Conservation (phyloP, 73 alveolate species). For the Paraurostyla sp. region DNA sequence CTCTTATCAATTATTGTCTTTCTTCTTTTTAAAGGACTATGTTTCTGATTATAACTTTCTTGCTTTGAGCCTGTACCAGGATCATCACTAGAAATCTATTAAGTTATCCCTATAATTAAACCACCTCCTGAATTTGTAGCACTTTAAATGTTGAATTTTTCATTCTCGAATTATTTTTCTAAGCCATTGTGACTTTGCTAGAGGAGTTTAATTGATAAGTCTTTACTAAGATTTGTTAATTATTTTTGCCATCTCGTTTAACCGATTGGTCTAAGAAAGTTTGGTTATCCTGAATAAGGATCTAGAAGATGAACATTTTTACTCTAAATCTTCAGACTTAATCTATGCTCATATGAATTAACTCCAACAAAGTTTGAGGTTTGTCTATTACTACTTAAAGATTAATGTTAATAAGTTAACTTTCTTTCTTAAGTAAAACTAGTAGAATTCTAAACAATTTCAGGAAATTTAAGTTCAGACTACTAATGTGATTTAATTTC, state of each 20-base stretch:
- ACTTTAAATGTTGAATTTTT: too few relatives aligned
- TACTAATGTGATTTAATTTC: neutral
- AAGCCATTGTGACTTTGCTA: neutral
- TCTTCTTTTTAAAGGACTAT: neutral
- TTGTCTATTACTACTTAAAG: conserved; percentile 1
- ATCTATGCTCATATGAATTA: neutral
- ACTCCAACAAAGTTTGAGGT: neutral
- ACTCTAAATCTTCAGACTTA: neutral
- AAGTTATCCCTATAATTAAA: too few relatives aligned
- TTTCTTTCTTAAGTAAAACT: neutral
- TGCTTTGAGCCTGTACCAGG: too few relatives aligned
- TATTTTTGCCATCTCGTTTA: conserved; percentile 27
- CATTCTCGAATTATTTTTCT: neutral
- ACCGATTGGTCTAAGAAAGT: conserved; percentile 19
- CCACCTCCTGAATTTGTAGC: too few relatives aligned
- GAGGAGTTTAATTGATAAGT: neutral
- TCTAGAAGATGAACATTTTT: conserved; percentile 10
- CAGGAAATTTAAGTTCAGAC: conserved; percentile 19
- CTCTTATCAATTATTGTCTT: conserved; percentile 5
- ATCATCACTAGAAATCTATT: too few relatives aligned
- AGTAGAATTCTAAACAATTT: neutral
- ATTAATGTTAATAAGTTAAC: neutral
- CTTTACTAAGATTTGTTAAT: neutral
- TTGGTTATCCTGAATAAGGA: conserved; percentile 23
- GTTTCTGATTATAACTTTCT: neutral